Evolutionary conservation across 2,329 filamentous ascomycete species (phyloP).

Genomic region (Chrysoporthe cubensis): DNA sequence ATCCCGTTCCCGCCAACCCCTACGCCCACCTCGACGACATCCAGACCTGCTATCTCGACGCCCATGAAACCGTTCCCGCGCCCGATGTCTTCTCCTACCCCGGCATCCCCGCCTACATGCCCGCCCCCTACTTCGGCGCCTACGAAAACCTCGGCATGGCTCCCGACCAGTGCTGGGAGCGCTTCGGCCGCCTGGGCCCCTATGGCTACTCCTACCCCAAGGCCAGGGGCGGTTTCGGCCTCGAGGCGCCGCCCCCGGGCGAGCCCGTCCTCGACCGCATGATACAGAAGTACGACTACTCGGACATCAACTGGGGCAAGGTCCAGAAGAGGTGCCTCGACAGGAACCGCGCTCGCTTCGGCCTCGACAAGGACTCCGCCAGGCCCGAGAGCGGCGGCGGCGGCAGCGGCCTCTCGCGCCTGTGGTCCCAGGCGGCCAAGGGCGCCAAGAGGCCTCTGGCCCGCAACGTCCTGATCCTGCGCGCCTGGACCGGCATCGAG

Average conservation of each 20-base stretch:
- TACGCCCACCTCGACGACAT: conserved; percentile 29
- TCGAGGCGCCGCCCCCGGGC: conserved; percentile 64
- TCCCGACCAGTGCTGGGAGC: conserved; percentile 67
- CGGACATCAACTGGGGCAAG: conserved; percentile 69
- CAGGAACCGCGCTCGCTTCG: conserved; percentile 69
- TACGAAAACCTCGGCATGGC: conserved; percentile 65
- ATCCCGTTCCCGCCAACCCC: conserved; percentile 21
- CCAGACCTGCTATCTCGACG: conserved; percentile 53
- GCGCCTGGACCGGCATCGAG: conserved; percentile 74
- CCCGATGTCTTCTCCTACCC: conserved; percentile 60
- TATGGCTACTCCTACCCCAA: conserved; percentile 67
- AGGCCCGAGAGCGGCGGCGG: conserved; percentile 15
- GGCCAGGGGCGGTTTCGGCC: conserved; percentile 63
- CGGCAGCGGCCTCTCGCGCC: conserved; percentile 11
- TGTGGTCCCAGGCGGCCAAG: conserved; percentile 28
- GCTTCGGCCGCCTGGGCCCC: conserved; percentile 70
- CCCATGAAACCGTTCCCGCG: conserved; percentile 49
- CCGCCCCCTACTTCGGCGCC: conserved; percentile 64
- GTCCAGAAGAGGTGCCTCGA: conserved; percentile 69
- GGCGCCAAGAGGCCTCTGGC: conserved; percentile 30
- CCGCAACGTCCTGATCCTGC: conserved; percentile 75
- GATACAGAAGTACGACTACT: conserved; percentile 58
- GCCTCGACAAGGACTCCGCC: conserved; percentile 36
- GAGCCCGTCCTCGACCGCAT: conserved; percentile 56
- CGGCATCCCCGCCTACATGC: conserved; percentile 64